Base-by-base conservation (phyloP, 202 grass and related monocot species). In the Musa balbisiana region DNA sequence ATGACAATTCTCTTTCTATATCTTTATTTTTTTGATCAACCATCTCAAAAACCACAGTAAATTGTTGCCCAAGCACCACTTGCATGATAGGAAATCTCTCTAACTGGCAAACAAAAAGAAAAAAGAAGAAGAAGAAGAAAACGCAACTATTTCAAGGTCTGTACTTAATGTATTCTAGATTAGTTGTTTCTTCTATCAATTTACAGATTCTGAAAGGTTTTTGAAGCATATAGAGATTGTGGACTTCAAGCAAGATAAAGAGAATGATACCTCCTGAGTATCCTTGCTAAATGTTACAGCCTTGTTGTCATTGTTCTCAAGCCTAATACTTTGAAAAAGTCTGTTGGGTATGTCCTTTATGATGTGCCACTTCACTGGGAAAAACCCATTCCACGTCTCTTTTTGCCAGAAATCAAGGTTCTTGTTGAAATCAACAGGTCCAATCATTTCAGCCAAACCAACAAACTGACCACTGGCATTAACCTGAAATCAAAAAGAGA, bases 361-460 rank as follows among this genome's bases (percentile, higher is more conserved):
- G 66, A 92, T 83, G 71, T 89, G 90, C 90, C 90, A 92, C 62
- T 85, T 92, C 53, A 92, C 87, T 62, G 90, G 90, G 64, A 92
- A 92, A 67, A 89, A 87, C n/a, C 90, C 90, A 62, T 82, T 89
- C 90, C 90, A 92, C 33, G 81, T 89, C 69, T 87, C 82, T 55
- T 87, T 84, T 73, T 92, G 87, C 90, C 90, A 92, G 27, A 85
- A 92, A 77, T 89, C 78, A 74, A 92, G 84, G 80, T 85, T 87
- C 75, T 33, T 89, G 69, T 89, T 80, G 12, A 92, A 92, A 75
- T 92, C 87, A 2, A 89, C 87, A 49, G 87, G 82, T 79, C 87
- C 90, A 83, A 79, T 84, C 90, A 92, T 92, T 87, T 92, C 90
- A 80, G 90, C 90, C 51, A 92, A 80, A 21, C 90, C 87, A 22